These are phyloP conservation scores for Aspergillus sp. DNA, from an alignment of 2,329 filamentous ascomycete genomes.

Conservation along the genomic window DNA sequence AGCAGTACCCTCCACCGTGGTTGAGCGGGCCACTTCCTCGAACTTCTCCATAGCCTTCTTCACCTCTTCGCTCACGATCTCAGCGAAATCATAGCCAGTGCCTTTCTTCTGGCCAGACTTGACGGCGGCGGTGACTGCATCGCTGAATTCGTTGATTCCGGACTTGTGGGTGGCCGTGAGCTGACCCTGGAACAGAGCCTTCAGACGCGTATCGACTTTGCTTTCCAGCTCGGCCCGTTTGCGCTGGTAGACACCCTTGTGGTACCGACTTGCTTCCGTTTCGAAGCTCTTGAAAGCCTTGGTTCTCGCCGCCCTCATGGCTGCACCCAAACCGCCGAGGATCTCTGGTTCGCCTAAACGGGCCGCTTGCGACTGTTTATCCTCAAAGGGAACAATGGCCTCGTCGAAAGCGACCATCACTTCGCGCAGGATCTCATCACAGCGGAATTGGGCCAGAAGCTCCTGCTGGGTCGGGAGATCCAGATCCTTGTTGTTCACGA, in stretches of 20 bases:
- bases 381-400: constrained; percentile 78
- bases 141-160: constrained; percentile 78
- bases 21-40: constrained; percentile 69
- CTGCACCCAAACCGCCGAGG: constrained; percentile 69
- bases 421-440: constrained; percentile 92
- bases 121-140: constrained; percentile 81
- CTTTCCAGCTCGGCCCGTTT: constrained; percentile 81
- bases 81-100: constrained; percentile 87
- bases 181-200: constrained; percentile 84
- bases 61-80: constrained; percentile 85
- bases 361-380: constrained; percentile 73
- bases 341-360: constrained; percentile 72
- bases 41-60: constrained; percentile 72
- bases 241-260: constrained; percentile 88
- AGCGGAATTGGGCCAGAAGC: constrained; percentile 92
- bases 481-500: constrained; percentile 97
- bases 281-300: constrained; percentile 83
- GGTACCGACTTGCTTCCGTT: constrained; percentile 85
- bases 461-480: constrained; percentile 97
- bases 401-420: constrained; percentile 82
- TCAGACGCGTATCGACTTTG: constrained; percentile 86
- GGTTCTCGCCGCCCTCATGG: constrained; percentile 69
- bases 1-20: constrained; percentile 72
- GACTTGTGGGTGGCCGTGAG: constrained; percentile 84
- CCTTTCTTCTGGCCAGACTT: constrained; percentile 93